phyloP scores from a whole-genome alignment of 2,329 filamentous ascomycete species.

The Colletotrichum lindemuthianum region DNA sequence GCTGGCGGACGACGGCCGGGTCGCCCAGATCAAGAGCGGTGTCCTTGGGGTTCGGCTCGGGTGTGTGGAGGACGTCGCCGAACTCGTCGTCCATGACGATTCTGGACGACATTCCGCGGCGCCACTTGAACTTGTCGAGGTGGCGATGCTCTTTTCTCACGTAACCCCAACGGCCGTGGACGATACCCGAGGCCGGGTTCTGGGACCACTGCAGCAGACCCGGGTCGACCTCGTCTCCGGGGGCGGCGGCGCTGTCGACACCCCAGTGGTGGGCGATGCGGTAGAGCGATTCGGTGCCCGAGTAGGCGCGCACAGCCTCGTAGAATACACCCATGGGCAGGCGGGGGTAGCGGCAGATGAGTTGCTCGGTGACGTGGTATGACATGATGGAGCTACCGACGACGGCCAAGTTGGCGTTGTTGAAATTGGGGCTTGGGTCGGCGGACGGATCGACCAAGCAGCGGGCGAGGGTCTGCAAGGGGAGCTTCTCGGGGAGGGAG shows the following conservation, averaged over 20 bases:
- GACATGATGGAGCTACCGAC: conserved; percentile 85
- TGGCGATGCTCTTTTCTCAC: conserved; percentile 60
- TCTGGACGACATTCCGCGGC: conserved; percentile 78
- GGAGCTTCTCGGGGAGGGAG: conserved; percentile 81
- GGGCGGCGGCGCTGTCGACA: conserved; percentile 85
- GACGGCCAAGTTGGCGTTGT: conserved; percentile 85
- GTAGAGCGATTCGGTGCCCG: conserved; percentile 78
- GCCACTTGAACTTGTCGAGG: conserved; percentile 62
- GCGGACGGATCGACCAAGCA: conserved; percentile 88
- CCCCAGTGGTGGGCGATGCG: conserved; percentile 88
- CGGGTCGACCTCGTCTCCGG: conserved; percentile 90
- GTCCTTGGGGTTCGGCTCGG: conserved; percentile 38
- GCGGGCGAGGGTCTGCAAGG: conserved; percentile 85
- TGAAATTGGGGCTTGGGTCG: conserved; percentile 82
- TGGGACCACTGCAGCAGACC: conserved; percentile 84
- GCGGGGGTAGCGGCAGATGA: conserved; percentile 89
- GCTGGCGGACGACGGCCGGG: conserved; percentile 38
- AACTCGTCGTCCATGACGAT: conserved; percentile 88
- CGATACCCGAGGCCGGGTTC: conserved; percentile 54
- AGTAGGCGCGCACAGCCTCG: conserved; percentile 85
- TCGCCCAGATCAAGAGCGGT: conserved; percentile 11
- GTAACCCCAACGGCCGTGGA: conserved; percentile 61
- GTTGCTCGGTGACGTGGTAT: conserved; percentile 89
- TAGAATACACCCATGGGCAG: conserved; percentile 90
- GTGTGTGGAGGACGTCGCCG: conserved; percentile 66